Conservation (phyloP, 345 rosid genomes). For the Limnanthes douglasii region DNA sequence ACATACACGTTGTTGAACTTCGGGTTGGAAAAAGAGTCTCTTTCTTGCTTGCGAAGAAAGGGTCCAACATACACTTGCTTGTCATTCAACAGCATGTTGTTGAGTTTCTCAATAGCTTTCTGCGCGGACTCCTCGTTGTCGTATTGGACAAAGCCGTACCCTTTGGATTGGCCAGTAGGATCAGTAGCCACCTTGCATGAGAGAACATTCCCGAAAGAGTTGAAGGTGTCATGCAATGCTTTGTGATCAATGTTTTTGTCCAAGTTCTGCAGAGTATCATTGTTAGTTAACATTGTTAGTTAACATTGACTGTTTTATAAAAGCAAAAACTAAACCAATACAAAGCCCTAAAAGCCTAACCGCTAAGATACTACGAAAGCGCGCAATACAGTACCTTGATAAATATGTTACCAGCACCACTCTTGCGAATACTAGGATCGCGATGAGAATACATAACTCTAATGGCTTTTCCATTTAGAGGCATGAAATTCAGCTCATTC, state of each 20-base stretch:
- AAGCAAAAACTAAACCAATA: too few species aligned
- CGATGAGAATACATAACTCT: conserved; percentile 85
- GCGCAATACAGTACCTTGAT: conserved; percentile 39
- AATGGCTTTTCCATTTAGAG: conserved; percentile 60
- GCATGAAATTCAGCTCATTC: conserved; percentile 62
- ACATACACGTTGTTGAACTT: conserved; percentile 83
- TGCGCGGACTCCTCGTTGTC: conserved; percentile 71
- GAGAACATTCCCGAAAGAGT: conserved; percentile 64
- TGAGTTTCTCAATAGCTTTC: conserved; percentile 60
- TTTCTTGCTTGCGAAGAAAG: conserved; percentile 84
- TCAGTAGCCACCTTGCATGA: conserved; percentile 96
- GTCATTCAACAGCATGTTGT: conserved; percentile 89
- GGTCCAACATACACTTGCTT: conserved; percentile 96
- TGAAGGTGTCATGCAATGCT: conserved; percentile 74
- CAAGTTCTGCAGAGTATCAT: conserved; percentile 50
- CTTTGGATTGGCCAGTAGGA: conserved; percentile 69
- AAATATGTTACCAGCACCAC: conserved; percentile 94
- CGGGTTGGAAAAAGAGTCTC: conserved; percentile 34
- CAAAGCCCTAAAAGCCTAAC: not conserved
- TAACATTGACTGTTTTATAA: too few species aligned
- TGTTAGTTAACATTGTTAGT: too few species aligned
- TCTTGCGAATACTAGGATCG: conserved; percentile 57
- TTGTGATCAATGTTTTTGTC: conserved; percentile 86
- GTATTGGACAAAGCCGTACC: conserved; percentile 92
- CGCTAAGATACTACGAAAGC: not conserved